Evolutionary conservation across 2,329 filamentous ascomycete genomes (phyloP).

Genomic region (Talaromyces sp.): DNA sequence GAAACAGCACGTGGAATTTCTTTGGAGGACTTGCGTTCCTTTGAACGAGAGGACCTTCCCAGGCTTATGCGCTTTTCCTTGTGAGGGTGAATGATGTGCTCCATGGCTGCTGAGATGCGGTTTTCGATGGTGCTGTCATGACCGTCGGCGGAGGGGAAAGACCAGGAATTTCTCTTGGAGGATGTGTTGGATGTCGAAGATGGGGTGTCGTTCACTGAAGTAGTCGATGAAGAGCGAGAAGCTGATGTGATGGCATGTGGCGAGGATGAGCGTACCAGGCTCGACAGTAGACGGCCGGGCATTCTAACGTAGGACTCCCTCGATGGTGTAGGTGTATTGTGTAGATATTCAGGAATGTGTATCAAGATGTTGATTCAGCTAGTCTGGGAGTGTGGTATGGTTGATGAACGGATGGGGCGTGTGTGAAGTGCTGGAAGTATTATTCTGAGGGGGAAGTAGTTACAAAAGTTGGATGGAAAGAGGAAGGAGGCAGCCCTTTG

Average conservation of each 20-base stretch:
- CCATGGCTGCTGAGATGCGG: slow-evolving; percentile 45
- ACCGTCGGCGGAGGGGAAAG: slow-evolving; percentile 28
- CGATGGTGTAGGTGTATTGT: background rate
- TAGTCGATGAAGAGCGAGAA: slow-evolving; percentile 39
- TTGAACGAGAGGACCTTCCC: slow-evolving; percentile 37
- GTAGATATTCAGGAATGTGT: background rate
- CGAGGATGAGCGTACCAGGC: slow-evolving; percentile 37
- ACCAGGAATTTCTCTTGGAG: slow-evolving; percentile 30
- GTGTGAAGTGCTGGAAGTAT: background rate
- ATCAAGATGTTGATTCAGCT: background rate
- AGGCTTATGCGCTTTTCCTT: slow-evolving; percentile 45
- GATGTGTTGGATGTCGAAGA: background rate
- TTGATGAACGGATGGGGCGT: background rate
- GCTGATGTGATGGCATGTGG: slow-evolving; percentile 30
- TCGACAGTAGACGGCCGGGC: slow-evolving; percentile 44
- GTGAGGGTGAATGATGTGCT: slow-evolving; percentile 45
- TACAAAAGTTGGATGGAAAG: background rate
- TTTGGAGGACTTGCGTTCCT: slow-evolving; percentile 33
- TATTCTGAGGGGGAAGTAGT: background rate
- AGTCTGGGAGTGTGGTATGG: background rate
- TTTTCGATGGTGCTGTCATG: slow-evolving; percentile 38
- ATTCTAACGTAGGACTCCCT: slow-evolving; percentile 23
- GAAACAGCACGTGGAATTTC: slow-evolving; percentile 36
- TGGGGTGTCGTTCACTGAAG: slow-evolving; percentile 36
- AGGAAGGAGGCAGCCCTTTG: slow-evolving; percentile 10